Evolutionary conservation across 1,139 yeast species (phyloP).

Genomic region (Pichia sp.): DNA sequence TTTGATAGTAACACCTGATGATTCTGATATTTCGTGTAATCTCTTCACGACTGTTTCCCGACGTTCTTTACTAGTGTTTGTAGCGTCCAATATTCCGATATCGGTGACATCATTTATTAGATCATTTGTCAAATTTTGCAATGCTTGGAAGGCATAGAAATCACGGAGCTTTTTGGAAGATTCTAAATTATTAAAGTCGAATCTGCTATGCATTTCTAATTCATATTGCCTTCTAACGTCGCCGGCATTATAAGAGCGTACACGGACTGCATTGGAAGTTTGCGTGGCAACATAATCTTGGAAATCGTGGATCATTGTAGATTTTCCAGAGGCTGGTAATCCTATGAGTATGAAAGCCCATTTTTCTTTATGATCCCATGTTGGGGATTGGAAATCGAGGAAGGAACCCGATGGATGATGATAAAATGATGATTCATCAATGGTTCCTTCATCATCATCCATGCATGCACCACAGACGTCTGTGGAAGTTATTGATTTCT

Average conservation of each 20-base stretch:
- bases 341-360: constrained; percentile 54
- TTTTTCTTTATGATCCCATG: constrained; percentile 20
- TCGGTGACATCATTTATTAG: constrained; percentile 39
- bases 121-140: constrained; percentile 41
- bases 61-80: constrained; percentile 54
- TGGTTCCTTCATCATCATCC: not conserved
- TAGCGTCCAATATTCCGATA: constrained; percentile 60
- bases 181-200: constrained; percentile 44
- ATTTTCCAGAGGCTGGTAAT: constrained; percentile 67
- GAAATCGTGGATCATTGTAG: constrained; percentile 52
- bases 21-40: constrained; percentile 13
- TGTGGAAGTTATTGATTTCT: constrained; percentile 1
- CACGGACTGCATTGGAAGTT: constrained; percentile 26
- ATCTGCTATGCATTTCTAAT: constrained; percentile 16
- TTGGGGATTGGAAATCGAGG: constrained; percentile 1
- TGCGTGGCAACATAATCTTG: constrained; percentile 31
- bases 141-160: constrained; percentile 50
- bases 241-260: constrained; percentile 48
- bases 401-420: no score
- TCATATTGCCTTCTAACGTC: constrained; percentile 37
- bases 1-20: constrained; percentile 15
- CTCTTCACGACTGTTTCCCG: constrained; percentile 18
- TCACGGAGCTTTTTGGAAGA: constrained; percentile 34
- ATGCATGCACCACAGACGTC: constrained; percentile 6
- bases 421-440: not conserved